Conservation (phyloP, 2,329 filamentous ascomycete species). For the Trichophyton verrucosum region DNA sequence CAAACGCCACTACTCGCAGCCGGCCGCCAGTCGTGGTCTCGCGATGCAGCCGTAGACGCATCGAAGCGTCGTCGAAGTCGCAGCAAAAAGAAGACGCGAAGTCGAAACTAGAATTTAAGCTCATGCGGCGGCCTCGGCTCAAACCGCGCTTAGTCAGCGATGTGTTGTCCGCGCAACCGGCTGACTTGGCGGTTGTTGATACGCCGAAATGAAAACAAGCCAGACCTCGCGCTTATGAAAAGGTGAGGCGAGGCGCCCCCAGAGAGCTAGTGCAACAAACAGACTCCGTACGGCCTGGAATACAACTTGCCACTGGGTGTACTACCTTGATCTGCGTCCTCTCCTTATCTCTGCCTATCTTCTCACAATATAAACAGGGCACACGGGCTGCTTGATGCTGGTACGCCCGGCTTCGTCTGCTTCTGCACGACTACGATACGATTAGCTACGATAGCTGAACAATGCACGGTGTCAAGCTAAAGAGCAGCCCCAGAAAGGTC, state of each 20-base stretch:
- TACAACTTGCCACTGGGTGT: background rate
- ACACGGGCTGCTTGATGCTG: background rate
- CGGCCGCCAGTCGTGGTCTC: too few species aligned
- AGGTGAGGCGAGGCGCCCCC: background rate
- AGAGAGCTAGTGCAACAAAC: background rate
- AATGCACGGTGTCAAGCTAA: slow-evolving; percentile 12
- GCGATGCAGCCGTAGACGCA: too few species aligned
- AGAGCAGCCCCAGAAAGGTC: slow-evolving; percentile 31
- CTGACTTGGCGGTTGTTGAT: slow-evolving; percentile 19
- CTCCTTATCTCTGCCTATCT: background rate
- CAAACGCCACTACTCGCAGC: too few species aligned
- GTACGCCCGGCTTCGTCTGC: background rate
- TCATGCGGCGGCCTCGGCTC: background rate
- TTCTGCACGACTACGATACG: background rate
- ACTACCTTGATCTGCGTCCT: background rate
- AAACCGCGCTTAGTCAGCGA: background rate
- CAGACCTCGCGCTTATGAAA: background rate
- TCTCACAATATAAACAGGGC: background rate
- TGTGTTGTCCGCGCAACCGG: slow-evolving; percentile 3
- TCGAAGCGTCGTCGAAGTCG: too few species aligned
- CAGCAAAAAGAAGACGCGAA: too few species aligned
- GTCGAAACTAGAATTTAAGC: background rate
- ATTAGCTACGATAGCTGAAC: background rate
- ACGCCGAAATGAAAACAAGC: background rate
- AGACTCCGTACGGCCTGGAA: background rate